Percentiles rank a stretch among this genome's conserved stretches.
These are phyloP conservation scores for Wallacemonas collosoma DNA, from an alignment of 208 protist genomes.

Conservation along the genomic window DNA sequence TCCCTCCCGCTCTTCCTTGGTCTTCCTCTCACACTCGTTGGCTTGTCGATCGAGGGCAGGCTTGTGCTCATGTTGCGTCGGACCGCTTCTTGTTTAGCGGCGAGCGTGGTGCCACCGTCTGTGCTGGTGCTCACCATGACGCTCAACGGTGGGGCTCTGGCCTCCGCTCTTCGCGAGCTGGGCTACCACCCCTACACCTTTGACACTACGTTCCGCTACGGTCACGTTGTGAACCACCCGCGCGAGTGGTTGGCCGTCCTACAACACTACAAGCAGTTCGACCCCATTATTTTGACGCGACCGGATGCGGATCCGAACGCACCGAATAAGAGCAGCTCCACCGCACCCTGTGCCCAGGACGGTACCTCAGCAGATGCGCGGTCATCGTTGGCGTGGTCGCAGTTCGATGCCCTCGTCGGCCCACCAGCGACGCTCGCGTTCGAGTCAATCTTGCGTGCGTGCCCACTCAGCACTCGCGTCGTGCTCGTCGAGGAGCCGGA, in stretches of 20 bases:
- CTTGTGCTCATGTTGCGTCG: neutral
- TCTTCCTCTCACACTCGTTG: neutral
- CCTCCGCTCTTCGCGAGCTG: slow-evolving; percentile 49
- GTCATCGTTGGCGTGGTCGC: neutral
- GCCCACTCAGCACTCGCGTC: slow-evolving; percentile 76
- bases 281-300: slow-evolving; percentile 39
- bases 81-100: neutral
- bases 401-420: slow-evolving; percentile 79
- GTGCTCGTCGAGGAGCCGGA: slow-evolving; percentile 83
- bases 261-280: slow-evolving; percentile 68
- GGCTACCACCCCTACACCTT: slow-evolving; percentile 85
- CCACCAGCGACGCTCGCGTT: slow-evolving; percentile 81
- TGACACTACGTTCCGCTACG: slow-evolving; percentile 57
- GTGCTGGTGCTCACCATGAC: slow-evolving; percentile 82
- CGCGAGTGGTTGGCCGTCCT: slow-evolving; percentile 81
- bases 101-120: slow-evolving; percentile 25
- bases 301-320: neutral
- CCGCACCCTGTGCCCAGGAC: no score
- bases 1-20: neutral
- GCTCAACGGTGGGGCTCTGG: slow-evolving; percentile 73
- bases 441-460: slow-evolving; percentile 70
- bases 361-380: no score
- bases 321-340: no score
- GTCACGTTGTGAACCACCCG: slow-evolving; percentile 69
- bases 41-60: no score